A percentile compares a stretch with the other conserved stretches of the same genome.
Conservation (phyloP, 305 asterid genomes). For the Fraxinus xanthoxyloides region DNA sequence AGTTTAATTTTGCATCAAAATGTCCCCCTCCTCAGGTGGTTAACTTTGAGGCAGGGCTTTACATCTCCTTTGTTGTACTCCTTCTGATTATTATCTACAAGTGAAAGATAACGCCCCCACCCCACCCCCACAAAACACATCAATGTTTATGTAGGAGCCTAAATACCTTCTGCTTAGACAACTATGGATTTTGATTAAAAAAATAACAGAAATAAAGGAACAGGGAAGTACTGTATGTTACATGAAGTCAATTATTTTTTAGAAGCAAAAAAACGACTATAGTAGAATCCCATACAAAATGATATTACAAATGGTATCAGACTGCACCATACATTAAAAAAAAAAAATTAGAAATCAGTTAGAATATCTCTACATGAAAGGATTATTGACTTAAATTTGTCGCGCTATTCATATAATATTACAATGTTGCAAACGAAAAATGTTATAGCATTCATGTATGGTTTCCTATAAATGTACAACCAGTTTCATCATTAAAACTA, state of each 20-base stretch:
- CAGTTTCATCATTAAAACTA: neutral
- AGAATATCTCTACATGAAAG: neutral
- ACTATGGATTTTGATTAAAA: neutral
- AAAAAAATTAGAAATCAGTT: neutral
- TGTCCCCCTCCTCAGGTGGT: neutral
- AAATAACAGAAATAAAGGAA: neutral
- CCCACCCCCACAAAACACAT: neutral
- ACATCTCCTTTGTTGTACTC: neutral
- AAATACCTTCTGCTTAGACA: neutral
- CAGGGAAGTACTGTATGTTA: neutral
- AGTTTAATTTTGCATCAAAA: neutral
- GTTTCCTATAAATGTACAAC: neutral
- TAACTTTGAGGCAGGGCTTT: neutral
- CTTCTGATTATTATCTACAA: neutral
- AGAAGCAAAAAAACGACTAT: neutral
- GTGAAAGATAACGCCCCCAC: neutral
- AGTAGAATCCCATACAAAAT: neutral
- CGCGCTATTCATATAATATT: conserved; percentile 8
- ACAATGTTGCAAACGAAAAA: neutral
- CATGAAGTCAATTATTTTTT: neutral
- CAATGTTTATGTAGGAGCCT: neutral
- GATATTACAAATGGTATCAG: neutral
- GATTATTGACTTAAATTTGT: neutral
- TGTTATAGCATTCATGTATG: neutral
- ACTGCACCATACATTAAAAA: neutral